Base-by-base conservation (phyloP, 1,284 basidiomycete species). In the Sporisorium scitamineum region DNA sequence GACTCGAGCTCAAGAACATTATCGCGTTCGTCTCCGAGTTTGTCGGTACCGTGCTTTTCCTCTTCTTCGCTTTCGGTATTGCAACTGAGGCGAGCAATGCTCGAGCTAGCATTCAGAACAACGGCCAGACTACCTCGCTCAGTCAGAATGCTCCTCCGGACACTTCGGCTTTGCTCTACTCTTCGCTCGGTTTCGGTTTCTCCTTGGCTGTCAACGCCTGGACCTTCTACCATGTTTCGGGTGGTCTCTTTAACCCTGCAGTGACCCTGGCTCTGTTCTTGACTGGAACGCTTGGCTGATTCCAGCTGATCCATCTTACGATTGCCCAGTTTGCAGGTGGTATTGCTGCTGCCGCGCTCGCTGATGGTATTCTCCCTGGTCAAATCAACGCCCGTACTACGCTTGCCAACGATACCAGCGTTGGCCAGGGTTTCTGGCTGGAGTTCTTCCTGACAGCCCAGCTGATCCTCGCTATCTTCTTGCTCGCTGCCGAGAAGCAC, bases 1-100 rank as follows among this genome's bases (percentile, higher is more conserved):
- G 72, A 13, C 61, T 78, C 29, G 27, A 69, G 53, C 55, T 80
- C 66, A 96, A 96, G 87, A 91, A 83, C 61, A 61, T 85, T 31
- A 83, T 87, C 55, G 87, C 87, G 22, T 86, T 86, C 70, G 68
- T 87, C 10, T 87, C 87, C 61, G 88, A 88, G 74, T 88, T 86
- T 53, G 86, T 87, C 32, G 88, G 87, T 20, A 88, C 88, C 0
- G 85, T 86, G 32, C 74, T 88, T 78, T 81, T 80, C 69, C 66
- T 80, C 27, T 78, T 82, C 63, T 80, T 80, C 51, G 55, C 79
- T 13, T 79, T 79, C 18, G 73, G 69, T 50, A 80, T 80, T 27
- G 79, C 79, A 0, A 79, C 77, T 20, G 63, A 78, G 45, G 76
- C 76, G 1, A 22, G 66, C 41, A 73, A 75, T 27, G 62, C 58